Evolutionary conservation across 1,284 basidiomycete genomes (phyloP).

Genomic region (Tetrapyrgos nigripes): DNA sequence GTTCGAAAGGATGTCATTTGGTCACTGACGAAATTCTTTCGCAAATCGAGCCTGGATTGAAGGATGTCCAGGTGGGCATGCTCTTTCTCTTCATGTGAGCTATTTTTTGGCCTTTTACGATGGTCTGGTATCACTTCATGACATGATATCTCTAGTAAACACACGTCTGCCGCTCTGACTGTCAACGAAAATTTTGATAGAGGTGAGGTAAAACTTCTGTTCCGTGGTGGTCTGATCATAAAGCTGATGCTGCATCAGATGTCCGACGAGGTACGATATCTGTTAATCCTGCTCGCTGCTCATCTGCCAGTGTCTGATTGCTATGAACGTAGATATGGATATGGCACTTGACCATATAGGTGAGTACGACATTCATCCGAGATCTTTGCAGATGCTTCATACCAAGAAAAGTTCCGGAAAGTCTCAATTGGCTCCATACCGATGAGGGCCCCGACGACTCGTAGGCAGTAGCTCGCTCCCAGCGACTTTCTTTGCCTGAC

Average conservation of each 20-base stretch:
- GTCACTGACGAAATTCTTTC: conserved; percentile 80
- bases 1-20: conserved; percentile 83
- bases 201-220: conserved; percentile 44
- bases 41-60: conserved; percentile 79
- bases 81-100: conserved; percentile 77
- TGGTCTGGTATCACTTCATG: not conserved
- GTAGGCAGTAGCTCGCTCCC: conserved; percentile 44
- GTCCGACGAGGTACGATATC: conserved; percentile 56
- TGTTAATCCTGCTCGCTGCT: conserved; percentile 3
- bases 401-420: conserved; percentile 94
- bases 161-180: conserved; percentile 90
- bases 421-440: conserved; percentile 86
- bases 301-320: not conserved
- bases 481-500: conserved; percentile 4
- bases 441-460: conserved; percentile 92
- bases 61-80: conserved; percentile 72
- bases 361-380: too few relatives aligned
- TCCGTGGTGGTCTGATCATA: not conserved
- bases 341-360: conserved; percentile 86
- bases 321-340: conserved; percentile 67
- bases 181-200: conserved; percentile 88
- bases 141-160: conserved; percentile 64
- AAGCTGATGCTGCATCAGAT: conserved; percentile 44
- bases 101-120: not conserved
- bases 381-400: too few relatives aligned